Percentiles rank a stretch among this genome's conserved stretches.
Conservation (phyloP, 2,329 filamentous ascomycete species). For the Penicillium brevicompactum region DNA sequence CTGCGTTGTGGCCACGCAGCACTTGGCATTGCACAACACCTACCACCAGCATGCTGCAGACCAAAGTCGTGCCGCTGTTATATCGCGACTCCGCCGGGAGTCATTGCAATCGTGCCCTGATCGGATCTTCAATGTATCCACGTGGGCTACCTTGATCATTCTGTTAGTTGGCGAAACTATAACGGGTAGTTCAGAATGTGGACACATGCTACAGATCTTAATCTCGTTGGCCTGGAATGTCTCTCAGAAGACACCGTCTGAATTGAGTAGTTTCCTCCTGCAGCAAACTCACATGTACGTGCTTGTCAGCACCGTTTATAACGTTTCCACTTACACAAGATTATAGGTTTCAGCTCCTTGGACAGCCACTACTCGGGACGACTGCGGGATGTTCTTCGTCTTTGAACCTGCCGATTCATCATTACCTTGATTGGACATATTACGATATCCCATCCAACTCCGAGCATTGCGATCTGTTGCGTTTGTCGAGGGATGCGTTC, state of each 20-base stretch:
- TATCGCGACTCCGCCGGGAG: slow-evolving; percentile 17
- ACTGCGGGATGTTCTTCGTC: slow-evolving; percentile 12
- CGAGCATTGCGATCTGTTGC: slow-evolving; percentile 8
- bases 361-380: slow-evolving; percentile 22
- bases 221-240: slow-evolving; percentile 16
- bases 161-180: slow-evolving; percentile 29
- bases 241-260: neutral
- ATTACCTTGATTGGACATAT: slow-evolving; percentile 18
- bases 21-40: slow-evolving; percentile 18
- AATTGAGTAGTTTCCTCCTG: slow-evolving; percentile 10
- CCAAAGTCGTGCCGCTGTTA: slow-evolving; percentile 15
- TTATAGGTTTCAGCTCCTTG: slow-evolving; percentile 19
- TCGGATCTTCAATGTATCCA: slow-evolving; percentile 16
- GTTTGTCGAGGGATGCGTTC: slow-evolving; percentile 16
- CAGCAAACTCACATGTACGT: slow-evolving; percentile 25
- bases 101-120: slow-evolving; percentile 14
- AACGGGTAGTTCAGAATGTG: slow-evolving; percentile 24
- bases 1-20: slow-evolving; percentile 24
- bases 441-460: slow-evolving; percentile 18
- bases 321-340: neutral
- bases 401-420: slow-evolving; percentile 4
- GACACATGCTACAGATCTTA: slow-evolving; percentile 17
- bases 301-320: neutral
- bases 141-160: slow-evolving; percentile 24
- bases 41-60: slow-evolving; percentile 14